Evolutionary conservation across 2,329 filamentous ascomycete genomes (phyloP).

Genomic region (Calonectria leucothoes): DNA sequence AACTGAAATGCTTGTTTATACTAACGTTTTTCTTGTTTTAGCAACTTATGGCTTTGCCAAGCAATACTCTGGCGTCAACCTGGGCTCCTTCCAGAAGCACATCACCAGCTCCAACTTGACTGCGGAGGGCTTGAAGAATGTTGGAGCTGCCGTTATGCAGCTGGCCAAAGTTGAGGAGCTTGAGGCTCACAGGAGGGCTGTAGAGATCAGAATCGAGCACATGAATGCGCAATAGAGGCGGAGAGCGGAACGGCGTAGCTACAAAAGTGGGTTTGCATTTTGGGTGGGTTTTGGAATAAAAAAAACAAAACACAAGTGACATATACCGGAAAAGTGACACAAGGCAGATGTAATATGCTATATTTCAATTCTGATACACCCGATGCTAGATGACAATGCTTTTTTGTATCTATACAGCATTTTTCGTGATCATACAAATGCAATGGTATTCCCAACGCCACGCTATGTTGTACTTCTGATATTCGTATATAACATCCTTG

Average conservation of each 20-base stretch:
- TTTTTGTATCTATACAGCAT: slow-evolving; percentile 34
- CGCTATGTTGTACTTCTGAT: slow-evolving; percentile 46
- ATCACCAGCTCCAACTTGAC: slow-evolving; percentile 96
- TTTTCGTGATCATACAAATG: slow-evolving; percentile 34
- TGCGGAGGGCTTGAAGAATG: slow-evolving; percentile 83
- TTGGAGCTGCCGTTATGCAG: slow-evolving; percentile 92
- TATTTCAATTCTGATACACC: not conserved
- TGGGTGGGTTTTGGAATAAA: slow-evolving; percentile 18
- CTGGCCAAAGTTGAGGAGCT: slow-evolving; percentile 94
- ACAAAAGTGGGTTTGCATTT: slow-evolving; percentile 19
- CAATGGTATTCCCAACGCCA: slow-evolving; percentile 45
- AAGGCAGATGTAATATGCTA: not conserved
- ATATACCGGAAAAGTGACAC: not conserved
- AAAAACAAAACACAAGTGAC: not conserved
- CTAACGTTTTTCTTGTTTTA: slow-evolving; percentile 51
- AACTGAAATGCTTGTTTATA: not conserved
- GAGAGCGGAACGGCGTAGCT: slow-evolving; percentile 25
- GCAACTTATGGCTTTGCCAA: slow-evolving; percentile 98
- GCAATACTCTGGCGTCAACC: slow-evolving; percentile 97
- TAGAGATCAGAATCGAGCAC: slow-evolving; percentile 80
- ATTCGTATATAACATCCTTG: slow-evolving; percentile 23
- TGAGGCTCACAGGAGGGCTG: slow-evolving; percentile 91
- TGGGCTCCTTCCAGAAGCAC: slow-evolving; percentile 96
- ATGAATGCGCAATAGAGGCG: slow-evolving; percentile 49
- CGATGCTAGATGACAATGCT: slow-evolving; percentile 27